phyloP scores from a whole-genome alignment of 2,329 filamentous ascomycete genomes.

The Aspergillus sp. region DNA sequence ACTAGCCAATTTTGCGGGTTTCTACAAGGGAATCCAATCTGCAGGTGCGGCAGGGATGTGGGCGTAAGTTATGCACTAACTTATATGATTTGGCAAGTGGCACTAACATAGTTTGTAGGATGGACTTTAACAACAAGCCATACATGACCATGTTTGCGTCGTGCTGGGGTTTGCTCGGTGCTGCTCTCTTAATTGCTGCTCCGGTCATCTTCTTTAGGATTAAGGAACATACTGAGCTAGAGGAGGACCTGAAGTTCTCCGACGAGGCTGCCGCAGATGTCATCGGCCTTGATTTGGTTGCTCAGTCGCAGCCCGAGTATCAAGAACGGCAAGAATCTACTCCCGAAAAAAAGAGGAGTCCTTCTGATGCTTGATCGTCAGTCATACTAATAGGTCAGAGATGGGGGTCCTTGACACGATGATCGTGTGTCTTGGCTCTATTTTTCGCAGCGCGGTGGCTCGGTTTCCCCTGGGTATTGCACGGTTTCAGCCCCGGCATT shows the following conservation, averaged over 20 bases:
- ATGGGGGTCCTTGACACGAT: slow-evolving; percentile 4
- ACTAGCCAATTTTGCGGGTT: slow-evolving; percentile 86
- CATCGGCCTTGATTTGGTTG: slow-evolving; percentile 23
- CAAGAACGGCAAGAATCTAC: not conserved
- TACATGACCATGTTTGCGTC: slow-evolving; percentile 72
- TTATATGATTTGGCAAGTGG: not conserved
- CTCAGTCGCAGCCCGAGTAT: not conserved
- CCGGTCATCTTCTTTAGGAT: slow-evolving; percentile 79
- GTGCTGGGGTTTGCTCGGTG: slow-evolving; percentile 74
- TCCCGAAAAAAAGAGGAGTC: not conserved
- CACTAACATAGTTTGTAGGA: slow-evolving; percentile 55
- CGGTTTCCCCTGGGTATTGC: not conserved
- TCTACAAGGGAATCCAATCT: slow-evolving; percentile 90
- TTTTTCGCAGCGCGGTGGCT: not conserved
- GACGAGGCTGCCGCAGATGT: slow-evolving; percentile 81
- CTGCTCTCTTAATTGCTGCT: slow-evolving; percentile 71
- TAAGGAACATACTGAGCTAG: slow-evolving; percentile 74
- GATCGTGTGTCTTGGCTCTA: not conserved
- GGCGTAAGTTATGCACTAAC: slow-evolving; percentile 32
- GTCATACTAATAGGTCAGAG: not conserved
- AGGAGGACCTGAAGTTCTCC: slow-evolving; percentile 80
- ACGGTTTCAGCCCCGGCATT: not conserved
- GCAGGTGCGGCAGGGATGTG: slow-evolving; percentile 68
- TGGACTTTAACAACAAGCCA: slow-evolving; percentile 62
- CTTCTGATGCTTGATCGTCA: slow-evolving; percentile 1